Conservation (phyloP, 208 protist species). For the Lotmaria passim region DNA sequence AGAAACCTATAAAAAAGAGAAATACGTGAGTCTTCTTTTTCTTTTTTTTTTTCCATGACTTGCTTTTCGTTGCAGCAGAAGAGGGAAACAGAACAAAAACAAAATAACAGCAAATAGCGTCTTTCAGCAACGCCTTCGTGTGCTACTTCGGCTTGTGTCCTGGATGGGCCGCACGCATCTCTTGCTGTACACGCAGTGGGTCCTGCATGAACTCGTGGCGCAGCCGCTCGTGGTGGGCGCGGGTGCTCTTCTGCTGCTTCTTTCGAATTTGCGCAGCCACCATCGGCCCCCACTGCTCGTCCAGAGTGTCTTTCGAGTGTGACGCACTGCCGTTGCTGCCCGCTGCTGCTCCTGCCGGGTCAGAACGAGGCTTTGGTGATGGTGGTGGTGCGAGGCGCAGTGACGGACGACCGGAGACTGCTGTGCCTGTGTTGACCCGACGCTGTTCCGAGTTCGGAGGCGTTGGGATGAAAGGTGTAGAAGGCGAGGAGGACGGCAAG, state of each 20-base stretch:
- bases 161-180: conserved; percentile 20
- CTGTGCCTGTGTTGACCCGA: not conserved
- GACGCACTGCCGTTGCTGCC: not conserved
- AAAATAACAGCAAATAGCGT: not conserved
- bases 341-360: conserved; percentile 2
- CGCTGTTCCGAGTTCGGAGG: not conserved
- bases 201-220: conserved; percentile 72
- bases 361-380: not conserved
- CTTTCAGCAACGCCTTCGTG: not conserved
- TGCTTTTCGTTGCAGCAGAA: not conserved
- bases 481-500: not conserved
- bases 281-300: conserved; percentile 57
- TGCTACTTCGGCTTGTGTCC: conserved; percentile 13
- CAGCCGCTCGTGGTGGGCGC: conserved; percentile 54
- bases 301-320: not conserved
- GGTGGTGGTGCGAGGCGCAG: not conserved
- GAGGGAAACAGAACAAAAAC: not conserved
- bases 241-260: conserved; percentile 74
- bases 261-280: conserved; percentile 68
- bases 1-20: no score
- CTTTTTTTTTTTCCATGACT: no score
- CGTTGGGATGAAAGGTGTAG: conserved; percentile 3
- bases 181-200: conserved; percentile 67
- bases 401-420: not conserved
- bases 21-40: no score